A percentile compares a stretch with the other conserved stretches of the same genome.
Evolutionary conservation across 352 stramenopile genomes (phyloP).

Genomic region (Globisporangium nodosum): DNA sequence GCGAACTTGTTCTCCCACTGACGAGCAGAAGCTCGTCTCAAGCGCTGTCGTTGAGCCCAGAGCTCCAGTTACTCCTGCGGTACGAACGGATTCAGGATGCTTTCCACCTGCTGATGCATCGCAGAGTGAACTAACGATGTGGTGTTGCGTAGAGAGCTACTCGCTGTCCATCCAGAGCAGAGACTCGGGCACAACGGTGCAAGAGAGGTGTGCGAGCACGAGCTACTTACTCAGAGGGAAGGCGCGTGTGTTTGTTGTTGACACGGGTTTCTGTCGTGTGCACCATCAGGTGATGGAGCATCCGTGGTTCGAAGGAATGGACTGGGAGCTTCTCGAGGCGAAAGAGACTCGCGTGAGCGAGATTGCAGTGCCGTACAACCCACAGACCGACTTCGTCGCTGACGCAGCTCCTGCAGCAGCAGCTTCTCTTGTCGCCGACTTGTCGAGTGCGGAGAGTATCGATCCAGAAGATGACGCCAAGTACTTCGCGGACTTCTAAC

Average conservation of each 20-base stretch:
- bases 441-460: constrained; percentile 72
- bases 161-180: constrained; percentile 28
- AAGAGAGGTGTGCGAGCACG: constrained; percentile 14
- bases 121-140: neutral
- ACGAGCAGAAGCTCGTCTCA: neutral
- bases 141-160: constrained; percentile 14
- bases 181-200: constrained; percentile 37
- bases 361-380: constrained; percentile 26
- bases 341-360: constrained; percentile 8
- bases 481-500: constrained; percentile 69
- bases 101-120: neutral
- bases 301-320: constrained; percentile 49
- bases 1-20: neutral
- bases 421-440: constrained; percentile 2
- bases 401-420: neutral
- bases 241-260: neutral
- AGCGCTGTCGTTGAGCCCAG: constrained; percentile 5
- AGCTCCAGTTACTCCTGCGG: constrained; percentile 27
- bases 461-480: constrained; percentile 59
- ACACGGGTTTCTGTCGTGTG: neutral
- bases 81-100: constrained; percentile 4
- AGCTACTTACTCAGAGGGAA: neutral
- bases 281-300: constrained; percentile 45
- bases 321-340: constrained; percentile 32
- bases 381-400: constrained; percentile 25